Evolutionary conservation across 306 rosid genomes (phyloP).

Genomic region (Luffa acutangula): DNA sequence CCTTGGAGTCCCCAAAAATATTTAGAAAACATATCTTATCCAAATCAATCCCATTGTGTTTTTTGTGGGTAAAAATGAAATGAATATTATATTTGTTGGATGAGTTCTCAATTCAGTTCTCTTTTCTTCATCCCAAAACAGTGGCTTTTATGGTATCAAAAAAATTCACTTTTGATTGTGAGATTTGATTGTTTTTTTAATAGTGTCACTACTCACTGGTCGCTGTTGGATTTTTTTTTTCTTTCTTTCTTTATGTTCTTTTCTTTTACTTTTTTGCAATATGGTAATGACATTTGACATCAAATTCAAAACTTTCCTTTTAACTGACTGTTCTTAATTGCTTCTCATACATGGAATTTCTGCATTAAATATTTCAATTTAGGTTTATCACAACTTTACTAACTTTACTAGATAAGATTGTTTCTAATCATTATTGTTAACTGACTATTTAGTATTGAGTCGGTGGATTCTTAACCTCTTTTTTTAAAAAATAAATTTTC

Average conservation of each 20-base stretch:
- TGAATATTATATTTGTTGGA: not conserved
- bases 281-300: not conserved
- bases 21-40: not conserved
- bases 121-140: not conserved
- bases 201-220: not conserved
- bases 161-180: not conserved
- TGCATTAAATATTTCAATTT: not conserved
- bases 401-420: not conserved
- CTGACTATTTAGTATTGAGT: not conserved
- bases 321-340: not conserved
- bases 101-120: not conserved
- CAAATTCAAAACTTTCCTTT: not conserved
- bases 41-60: not conserved
- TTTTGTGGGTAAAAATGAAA: not conserved
- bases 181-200: not conserved
- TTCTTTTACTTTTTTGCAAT: not conserved
- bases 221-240: not conserved
- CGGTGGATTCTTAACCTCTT: not conserved
- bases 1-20: constrained; percentile 3
- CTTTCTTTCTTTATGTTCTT: not conserved
- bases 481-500: not conserved
- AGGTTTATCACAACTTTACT: not conserved
- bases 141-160: not conserved
- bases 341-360: not conserved
- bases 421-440: too few species aligned